These are phyloP conservation scores for Tolypocladium tropicale DNA, from an alignment of 2,329 filamentous ascomycete genomes.

Conservation along the genomic window DNA sequence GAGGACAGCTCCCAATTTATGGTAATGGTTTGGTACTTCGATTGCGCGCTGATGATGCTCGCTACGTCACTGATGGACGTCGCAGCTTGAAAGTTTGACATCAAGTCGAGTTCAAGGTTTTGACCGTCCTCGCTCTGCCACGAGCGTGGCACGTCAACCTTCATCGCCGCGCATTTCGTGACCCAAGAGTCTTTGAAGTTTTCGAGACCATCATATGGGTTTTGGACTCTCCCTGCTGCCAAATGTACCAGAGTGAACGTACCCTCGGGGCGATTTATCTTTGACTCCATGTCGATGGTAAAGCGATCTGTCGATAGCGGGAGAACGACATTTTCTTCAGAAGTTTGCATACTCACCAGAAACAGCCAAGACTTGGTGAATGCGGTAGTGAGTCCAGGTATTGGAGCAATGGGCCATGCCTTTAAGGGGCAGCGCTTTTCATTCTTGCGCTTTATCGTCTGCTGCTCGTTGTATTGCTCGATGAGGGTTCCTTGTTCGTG, in stretches of 20 bases:
- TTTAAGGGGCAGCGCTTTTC: conserved; percentile 9
- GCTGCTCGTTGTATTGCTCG: conserved; percentile 21
- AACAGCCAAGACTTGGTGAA: conserved; percentile 22
- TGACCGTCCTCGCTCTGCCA: conserved; percentile 13
- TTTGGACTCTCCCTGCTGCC: conserved; percentile 13
- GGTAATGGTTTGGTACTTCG: conserved; percentile 10
- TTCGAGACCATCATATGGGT: conserved; percentile 18
- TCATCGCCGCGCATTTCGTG: conserved; percentile 19
- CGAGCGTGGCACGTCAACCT: conserved; percentile 21
- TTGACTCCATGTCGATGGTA: conserved; percentile 13
- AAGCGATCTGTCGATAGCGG: conserved; percentile 18
- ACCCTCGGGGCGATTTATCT: conserved; percentile 9
- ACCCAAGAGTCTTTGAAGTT: conserved; percentile 2
- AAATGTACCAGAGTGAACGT: conserved; percentile 15
- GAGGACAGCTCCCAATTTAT: conserved; percentile 17
- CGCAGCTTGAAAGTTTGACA: conserved; percentile 56
- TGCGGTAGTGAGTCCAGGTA: conserved; percentile 15
- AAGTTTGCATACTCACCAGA: conserved; percentile 14
- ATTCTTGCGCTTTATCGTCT: conserved; percentile 15
- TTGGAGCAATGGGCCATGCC: conserved; percentile 20
- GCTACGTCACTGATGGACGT: conserved; percentile 18
- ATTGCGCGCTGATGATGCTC: conserved; percentile 7
- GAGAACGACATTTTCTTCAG: conserved; percentile 11
- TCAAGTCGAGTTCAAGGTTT: conserved; percentile 33
- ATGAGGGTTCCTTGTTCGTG: conserved; percentile 22